A percentile compares a stretch with the other conserved stretches of the same genome.
phyloP scores from a whole-genome alignment of 139 green algal genomes.

The Closterium sp. region DNA sequence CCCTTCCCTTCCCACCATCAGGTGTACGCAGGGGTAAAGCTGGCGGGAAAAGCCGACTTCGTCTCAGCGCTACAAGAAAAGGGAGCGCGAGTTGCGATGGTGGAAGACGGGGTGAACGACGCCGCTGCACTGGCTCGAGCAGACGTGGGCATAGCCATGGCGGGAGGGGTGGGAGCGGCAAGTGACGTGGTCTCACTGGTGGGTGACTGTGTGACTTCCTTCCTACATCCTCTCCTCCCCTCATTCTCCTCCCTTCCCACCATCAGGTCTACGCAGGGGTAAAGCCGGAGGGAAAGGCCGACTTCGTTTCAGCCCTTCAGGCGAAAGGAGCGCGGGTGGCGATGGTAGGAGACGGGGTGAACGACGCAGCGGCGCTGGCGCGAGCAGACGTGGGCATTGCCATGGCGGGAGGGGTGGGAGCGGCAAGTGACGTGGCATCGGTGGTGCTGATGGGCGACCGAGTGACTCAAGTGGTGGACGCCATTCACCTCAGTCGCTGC shows the following conservation, averaged over 20 bases:
- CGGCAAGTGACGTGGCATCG: constrained; percentile 74
- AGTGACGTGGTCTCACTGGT: constrained; percentile 79
- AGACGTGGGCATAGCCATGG: constrained; percentile 79
- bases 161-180: constrained; percentile 70
- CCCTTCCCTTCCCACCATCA: neutral
- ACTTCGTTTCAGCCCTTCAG: constrained; percentile 52
- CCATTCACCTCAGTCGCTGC: constrained; percentile 62
- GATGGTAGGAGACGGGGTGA: constrained; percentile 96
- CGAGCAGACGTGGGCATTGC: constrained; percentile 80
- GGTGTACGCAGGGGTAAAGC: constrained; percentile 45
- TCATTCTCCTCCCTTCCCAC: neutral
- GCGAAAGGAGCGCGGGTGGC: constrained; percentile 65
- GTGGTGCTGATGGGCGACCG: constrained; percentile 91
- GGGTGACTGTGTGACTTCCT: too few species aligned
- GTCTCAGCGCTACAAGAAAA: constrained; percentile 50
- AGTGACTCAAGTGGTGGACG: constrained; percentile 61
- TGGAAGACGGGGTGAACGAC: constrained; percentile 97
- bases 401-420: constrained; percentile 69
- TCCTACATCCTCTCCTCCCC: neutral
- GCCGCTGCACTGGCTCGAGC: constrained; percentile 83
- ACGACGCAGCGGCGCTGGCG: constrained; percentile 89
- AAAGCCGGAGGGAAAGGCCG: constrained; percentile 50
- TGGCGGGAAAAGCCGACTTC: constrained; percentile 48
- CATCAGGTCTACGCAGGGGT: constrained; percentile 42
- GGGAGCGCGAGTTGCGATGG: constrained; percentile 80